A percentile compares a stretch with the other conserved stretches of the same genome.
Conservation (phyloP, 371 early-diverging fungal genomes). For the Lichtheimia ramosa region DNA sequence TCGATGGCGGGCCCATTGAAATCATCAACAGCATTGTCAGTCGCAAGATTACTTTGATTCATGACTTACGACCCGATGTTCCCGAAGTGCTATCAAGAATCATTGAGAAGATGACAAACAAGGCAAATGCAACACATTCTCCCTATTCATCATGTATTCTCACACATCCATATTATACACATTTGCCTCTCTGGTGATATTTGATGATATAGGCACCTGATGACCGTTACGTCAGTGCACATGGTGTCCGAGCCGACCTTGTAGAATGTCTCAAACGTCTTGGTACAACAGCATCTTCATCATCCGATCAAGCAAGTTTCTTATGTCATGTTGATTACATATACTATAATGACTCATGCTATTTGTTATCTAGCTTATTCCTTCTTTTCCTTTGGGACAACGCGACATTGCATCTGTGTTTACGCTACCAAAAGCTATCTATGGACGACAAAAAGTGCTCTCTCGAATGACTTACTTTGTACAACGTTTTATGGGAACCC, state of each 20-base stretch:
- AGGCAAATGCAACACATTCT: slow-evolving; percentile 24
- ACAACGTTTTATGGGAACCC: slow-evolving; percentile 27
- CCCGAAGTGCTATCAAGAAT: slow-evolving; percentile 50
- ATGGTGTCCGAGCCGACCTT: slow-evolving; percentile 55
- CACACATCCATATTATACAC: too few species aligned
- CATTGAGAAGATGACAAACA: slow-evolving; percentile 60
- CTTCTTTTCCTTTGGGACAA: slow-evolving; percentile 38
- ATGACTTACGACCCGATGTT: slow-evolving; percentile 49
- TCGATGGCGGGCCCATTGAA: slow-evolving; percentile 56
- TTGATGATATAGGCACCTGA: slow-evolving; percentile 57
- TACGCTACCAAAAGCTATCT: slow-evolving; percentile 38
- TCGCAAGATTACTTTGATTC: slow-evolving; percentile 44
- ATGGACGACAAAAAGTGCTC: slow-evolving; percentile 38
- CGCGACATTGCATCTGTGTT: slow-evolving; percentile 47
- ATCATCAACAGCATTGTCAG: slow-evolving; percentile 55
- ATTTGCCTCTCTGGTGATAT: background rate
- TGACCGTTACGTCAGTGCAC: slow-evolving; percentile 56
- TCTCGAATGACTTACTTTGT: slow-evolving; percentile 35
- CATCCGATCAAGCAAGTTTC: background rate
- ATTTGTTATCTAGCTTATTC: slow-evolving; percentile 5
- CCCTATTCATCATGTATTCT: too few species aligned
- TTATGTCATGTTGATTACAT: background rate
- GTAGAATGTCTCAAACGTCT: slow-evolving; percentile 45
- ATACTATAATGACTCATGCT: too few species aligned
- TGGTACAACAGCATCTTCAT: slow-evolving; percentile 13